phyloP scores from a whole-genome alignment of 78 protist genomes.

The Emiliania huxleyi region DNA sequence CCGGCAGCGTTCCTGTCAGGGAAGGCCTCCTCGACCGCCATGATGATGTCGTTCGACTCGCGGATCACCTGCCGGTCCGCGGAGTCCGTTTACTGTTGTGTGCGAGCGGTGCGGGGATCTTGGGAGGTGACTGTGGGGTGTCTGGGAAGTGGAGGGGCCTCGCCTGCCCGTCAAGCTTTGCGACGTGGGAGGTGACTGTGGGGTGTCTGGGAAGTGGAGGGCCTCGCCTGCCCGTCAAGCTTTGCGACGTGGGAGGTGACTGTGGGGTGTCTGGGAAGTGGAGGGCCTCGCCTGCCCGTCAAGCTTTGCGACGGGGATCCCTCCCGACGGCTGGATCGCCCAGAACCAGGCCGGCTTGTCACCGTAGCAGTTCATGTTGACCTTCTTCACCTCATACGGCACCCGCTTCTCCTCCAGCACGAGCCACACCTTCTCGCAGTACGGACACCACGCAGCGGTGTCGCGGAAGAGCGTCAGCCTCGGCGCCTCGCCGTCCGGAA shows the following conservation, averaged over 20 bases:
- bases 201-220: too few species aligned
- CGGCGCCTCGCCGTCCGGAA: neutral
- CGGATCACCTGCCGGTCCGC: neutral
- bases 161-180: too few species aligned
- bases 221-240: too few species aligned
- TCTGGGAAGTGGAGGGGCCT: too few species aligned
- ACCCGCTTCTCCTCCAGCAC: conserved; percentile 48
- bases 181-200: too few species aligned
- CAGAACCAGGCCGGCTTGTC: conserved; percentile 39
- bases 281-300: neutral
- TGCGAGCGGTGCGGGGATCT: too few species aligned
- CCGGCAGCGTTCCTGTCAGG: too few species aligned
- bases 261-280: too few species aligned
- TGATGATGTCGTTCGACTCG: neutral
- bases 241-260: too few species aligned
- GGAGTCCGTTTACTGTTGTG: too few species aligned
- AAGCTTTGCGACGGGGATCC: conserved; percentile 45
- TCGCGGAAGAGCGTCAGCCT: neutral
- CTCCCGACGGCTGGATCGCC: conserved; percentile 7
- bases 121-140: too few species aligned
- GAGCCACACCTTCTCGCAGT: conserved; percentile 57
- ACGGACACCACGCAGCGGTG: conserved; percentile 51
- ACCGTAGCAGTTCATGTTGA: conserved; percentile 45
- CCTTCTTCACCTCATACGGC: conserved; percentile 46
- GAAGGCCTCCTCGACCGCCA: neutral